Evolutionary conservation across 768 basidiomycete genomes (phyloP).

Genomic region (Trametes sanguinea): DNA sequence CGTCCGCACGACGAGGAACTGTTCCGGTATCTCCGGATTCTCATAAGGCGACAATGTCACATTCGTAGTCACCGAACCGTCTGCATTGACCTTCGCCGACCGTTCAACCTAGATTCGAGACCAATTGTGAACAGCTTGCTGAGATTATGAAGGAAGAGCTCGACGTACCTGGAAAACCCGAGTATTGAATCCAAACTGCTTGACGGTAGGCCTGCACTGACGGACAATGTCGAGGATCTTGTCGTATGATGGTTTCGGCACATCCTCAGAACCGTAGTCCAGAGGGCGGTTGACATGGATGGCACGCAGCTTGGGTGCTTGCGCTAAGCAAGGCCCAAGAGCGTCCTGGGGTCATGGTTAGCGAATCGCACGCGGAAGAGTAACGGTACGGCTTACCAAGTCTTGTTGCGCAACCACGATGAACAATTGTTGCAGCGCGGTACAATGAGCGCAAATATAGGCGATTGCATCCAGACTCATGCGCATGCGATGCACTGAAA

Average conservation of each 20-base stretch:
- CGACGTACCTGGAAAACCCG: conserved; percentile 66
- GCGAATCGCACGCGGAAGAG: not conserved
- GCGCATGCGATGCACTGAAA: conserved; percentile 67
- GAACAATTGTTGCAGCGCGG: conserved; percentile 62
- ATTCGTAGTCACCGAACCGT: conserved; percentile 41
- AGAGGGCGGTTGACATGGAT: conserved; percentile 61
- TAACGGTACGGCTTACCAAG: conserved; percentile 41
- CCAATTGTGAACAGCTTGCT: not conserved
- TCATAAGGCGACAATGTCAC: conserved; percentile 55
- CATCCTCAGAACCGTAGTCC: conserved; percentile 21
- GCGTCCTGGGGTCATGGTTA: conserved; percentile 34
- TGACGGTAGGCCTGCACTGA: conserved; percentile 52
- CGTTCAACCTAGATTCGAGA: conserved; percentile 50
- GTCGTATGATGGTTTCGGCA: conserved; percentile 20
- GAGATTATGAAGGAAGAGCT: not conserved
- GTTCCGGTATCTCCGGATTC: conserved; percentile 67
- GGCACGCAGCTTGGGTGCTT: conserved; percentile 49
- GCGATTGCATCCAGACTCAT: conserved; percentile 52
- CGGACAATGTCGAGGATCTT: conserved; percentile 44
- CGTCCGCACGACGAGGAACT: conserved; percentile 66
- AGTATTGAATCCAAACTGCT: conserved; percentile 68
- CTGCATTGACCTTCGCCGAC: conserved; percentile 37
- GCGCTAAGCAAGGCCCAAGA: conserved; percentile 45
- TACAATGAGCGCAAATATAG: conserved; percentile 57
- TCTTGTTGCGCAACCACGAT: conserved; percentile 51